These are phyloP conservation scores for Glebionis coronaria DNA, from an alignment of 129 eudicot species.

Conservation along the genomic window DNA sequence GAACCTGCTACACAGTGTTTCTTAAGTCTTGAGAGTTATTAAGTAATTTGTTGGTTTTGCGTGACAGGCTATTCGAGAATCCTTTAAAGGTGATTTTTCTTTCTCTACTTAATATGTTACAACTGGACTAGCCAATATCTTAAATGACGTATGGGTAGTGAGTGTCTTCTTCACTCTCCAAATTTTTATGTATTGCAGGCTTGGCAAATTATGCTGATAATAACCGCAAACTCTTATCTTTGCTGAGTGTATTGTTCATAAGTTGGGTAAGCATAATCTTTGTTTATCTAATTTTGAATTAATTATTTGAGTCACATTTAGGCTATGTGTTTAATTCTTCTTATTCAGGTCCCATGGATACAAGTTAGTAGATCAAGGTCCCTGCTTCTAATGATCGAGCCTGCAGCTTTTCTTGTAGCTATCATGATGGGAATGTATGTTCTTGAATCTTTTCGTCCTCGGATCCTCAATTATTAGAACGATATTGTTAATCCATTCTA, in stretches of 20 bases:
- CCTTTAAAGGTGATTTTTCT: slow-evolving; percentile 53
- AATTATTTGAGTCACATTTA: slow-evolving; percentile 2
- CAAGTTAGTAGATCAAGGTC: slow-evolving; percentile 96
- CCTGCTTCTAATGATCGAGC: slow-evolving; percentile 80
- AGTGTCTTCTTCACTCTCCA: slow-evolving; percentile 1
- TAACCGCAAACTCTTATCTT: slow-evolving; percentile 70
- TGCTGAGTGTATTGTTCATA: slow-evolving; percentile 63
- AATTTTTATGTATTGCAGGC: slow-evolving; percentile 42
- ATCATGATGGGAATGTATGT: slow-evolving; percentile 75
- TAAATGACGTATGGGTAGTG: not conserved
- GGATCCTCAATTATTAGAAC: too few species aligned
- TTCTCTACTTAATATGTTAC: not conserved
- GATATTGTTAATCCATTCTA: too few species aligned
- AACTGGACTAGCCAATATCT: slow-evolving; percentile 2
- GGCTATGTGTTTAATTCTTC: slow-evolving; percentile 8
- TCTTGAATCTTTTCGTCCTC: not conserved
- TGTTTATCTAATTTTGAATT: not conserved
- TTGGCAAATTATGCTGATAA: slow-evolving; percentile 65
- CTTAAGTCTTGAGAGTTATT: not conserved
- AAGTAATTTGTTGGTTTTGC: slow-evolving; percentile 27
- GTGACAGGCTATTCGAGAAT: slow-evolving; percentile 76
- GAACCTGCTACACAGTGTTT: slow-evolving; percentile 7
- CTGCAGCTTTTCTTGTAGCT: slow-evolving; percentile 65
- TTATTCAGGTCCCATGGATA: slow-evolving; percentile 78
- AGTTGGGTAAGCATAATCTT: slow-evolving; percentile 50